These are phyloP conservation scores for Mallotus japonicus DNA, from an alignment of 441 rosid genomes.

Conservation along the genomic window DNA sequence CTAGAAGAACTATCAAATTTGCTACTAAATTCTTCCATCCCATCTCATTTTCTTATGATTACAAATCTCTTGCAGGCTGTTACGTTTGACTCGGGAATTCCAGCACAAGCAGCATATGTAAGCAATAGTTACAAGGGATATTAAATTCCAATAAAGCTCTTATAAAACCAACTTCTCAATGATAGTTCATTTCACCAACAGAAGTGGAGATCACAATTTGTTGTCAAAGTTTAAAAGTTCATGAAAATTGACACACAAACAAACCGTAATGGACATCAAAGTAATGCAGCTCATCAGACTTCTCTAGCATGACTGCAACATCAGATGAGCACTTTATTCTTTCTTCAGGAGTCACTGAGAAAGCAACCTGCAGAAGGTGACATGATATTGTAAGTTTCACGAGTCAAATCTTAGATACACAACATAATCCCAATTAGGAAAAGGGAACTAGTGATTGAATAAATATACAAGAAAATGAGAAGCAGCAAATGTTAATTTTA, in stretches of 20 bases:
- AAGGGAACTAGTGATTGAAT: not conserved
- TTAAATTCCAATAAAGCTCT: not conserved
- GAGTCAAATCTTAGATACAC: constrained; percentile 3
- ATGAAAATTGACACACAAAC: constrained; percentile 22
- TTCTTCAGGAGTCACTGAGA: constrained; percentile 12
- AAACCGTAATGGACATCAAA: constrained; percentile 11
- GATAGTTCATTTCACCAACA: constrained; percentile 9
- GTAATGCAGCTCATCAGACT: constrained; percentile 20
- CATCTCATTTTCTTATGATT: not conserved
- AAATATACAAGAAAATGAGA: too few species aligned
- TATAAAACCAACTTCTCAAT: constrained; percentile 17
- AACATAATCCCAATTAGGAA: not conserved
- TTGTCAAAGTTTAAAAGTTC: constrained; percentile 9
- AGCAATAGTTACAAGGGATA: not conserved
- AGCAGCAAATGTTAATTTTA: not conserved
- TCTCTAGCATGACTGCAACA: constrained; percentile 11
- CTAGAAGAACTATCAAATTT: not conserved
- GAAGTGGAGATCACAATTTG: constrained; percentile 1
- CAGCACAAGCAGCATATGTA: not conserved
- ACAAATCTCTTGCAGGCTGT: not conserved
- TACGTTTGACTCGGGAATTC: not conserved
- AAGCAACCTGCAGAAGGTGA: constrained; percentile 30
- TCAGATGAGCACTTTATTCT: constrained; percentile 30
- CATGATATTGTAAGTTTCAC: not conserved
- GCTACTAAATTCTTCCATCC: not conserved